phyloP scores from a whole-genome alignment of 2,329 filamentous ascomycete species.

The Zasmidium cellare region DNA sequence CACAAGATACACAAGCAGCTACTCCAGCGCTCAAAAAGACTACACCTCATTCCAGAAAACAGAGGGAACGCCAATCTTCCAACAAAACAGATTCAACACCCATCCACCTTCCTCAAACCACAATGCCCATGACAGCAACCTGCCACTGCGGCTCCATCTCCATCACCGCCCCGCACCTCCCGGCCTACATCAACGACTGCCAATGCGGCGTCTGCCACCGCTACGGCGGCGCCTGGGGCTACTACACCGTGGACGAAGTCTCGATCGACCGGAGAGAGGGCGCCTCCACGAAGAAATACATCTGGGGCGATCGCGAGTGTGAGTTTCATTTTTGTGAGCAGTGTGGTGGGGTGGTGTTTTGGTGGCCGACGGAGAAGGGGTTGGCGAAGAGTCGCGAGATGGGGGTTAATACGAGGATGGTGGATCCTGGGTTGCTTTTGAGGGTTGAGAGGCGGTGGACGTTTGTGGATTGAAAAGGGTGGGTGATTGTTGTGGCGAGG shows the following conservation, averaged over 20 bases:
- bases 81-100: too few species aligned
- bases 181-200: constrained; percentile 24
- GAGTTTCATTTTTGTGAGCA: neutral
- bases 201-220: constrained; percentile 30
- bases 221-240: constrained; percentile 29
- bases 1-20: too few species aligned
- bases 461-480: neutral
- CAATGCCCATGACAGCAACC: neutral
- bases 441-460: neutral
- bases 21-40: too few species aligned
- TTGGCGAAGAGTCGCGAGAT: neutral
- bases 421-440: neutral
- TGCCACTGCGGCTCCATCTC: constrained; percentile 32
- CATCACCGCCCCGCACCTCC: constrained; percentile 22
- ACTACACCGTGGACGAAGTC: constrained; percentile 17
- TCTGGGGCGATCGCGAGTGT: neutral
- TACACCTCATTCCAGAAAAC: too few species aligned
- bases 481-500: neutral
- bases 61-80: too few species aligned
- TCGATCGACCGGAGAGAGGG: neutral
- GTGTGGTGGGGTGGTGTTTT: neutral
- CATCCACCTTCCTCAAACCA: too few species aligned
- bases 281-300: neutral
- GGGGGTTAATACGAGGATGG: neutral
- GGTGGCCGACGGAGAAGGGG: neutral